These are phyloP conservation scores for Boletus semigastroideus DNA, from an alignment of 1,284 basidiomycete species.

Conservation along the genomic window DNA sequence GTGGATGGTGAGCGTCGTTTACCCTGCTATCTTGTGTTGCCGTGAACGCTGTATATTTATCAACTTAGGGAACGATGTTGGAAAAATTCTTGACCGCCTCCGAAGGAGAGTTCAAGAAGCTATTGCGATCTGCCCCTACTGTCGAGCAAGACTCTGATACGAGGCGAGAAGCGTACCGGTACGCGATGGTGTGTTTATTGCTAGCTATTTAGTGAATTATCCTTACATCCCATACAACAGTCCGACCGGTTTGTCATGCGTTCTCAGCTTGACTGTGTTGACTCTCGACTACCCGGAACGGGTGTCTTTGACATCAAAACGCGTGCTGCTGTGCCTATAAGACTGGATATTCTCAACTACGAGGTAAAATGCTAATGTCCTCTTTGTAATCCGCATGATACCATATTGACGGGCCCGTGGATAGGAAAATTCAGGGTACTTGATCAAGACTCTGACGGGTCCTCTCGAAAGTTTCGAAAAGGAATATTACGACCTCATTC, in stretches of 20 bases:
- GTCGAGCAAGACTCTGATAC: conserved; percentile 39
- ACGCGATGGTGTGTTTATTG: conserved; percentile 59
- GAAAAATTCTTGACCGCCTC: conserved; percentile 86
- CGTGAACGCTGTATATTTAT: not conserved
- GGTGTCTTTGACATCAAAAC: conserved; percentile 98
- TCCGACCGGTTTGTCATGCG: conserved; percentile 85
- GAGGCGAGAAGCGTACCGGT: conserved; percentile 75
- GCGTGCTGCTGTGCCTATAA: conserved; percentile 81
- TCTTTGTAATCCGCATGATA: not conserved
- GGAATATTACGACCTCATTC: conserved; percentile 91
- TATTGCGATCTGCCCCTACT: conserved; percentile 48
- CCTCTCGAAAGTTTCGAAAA: conserved; percentile 76
- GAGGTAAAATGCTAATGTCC: conserved; percentile 43
- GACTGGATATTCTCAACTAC: conserved; percentile 86
- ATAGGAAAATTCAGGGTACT: conserved; percentile 75
- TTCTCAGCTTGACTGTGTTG: conserved; percentile 90
- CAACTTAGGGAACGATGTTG: conserved; percentile 73
- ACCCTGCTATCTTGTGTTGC: not conserved
- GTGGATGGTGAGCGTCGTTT: conserved; percentile 60
- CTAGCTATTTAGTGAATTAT: not conserved
- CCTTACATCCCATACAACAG: conserved; percentile 37
- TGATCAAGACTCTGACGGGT: conserved; percentile 66
- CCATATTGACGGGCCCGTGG: conserved; percentile 4
- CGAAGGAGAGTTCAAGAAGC: conserved; percentile 62
- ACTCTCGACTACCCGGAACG: conserved; percentile 80